phyloP scores from a whole-genome alignment of 306 rosid species.

The Senna tora region DNA sequence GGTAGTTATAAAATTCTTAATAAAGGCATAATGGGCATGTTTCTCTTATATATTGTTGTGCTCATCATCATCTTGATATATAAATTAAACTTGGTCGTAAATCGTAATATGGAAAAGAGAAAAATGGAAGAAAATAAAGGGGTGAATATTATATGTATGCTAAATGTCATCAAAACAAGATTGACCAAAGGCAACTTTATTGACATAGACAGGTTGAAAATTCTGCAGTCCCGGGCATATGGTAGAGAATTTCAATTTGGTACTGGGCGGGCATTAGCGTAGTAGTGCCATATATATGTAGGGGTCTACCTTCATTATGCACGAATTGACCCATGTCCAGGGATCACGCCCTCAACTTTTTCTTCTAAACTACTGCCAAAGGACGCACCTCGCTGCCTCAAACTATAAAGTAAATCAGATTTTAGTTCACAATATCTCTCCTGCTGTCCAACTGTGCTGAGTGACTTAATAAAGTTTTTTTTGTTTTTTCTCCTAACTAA shows the following conservation, averaged over 20 bases:
- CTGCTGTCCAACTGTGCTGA: not conserved
- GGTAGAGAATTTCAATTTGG: conserved; percentile 5
- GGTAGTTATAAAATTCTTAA: not conserved
- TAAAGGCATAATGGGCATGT: not conserved
- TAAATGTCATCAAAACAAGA: conserved; percentile 14
- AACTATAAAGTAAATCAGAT: not conserved
- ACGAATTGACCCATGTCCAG: conserved; percentile 30
- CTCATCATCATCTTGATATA: too few species aligned
- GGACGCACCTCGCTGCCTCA: conserved; percentile 3
- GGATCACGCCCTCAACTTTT: conserved; percentile 31
- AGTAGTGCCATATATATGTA: conserved; percentile 21
- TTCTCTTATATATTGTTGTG: conserved; percentile 9
- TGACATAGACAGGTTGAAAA: conserved; percentile 23
- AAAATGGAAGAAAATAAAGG: not conserved
- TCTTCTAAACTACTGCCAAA: conserved; percentile 17
- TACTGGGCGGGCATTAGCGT: conserved; percentile 17
- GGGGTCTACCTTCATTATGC: conserved; percentile 49
- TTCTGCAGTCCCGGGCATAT: not conserved
- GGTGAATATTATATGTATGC: conserved; percentile 4
- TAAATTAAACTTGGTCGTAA: conserved; percentile 5
- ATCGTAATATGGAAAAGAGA: not conserved
- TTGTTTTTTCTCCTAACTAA: too few species aligned
- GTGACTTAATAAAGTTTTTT: not conserved
- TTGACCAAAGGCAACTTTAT: conserved; percentile 33
- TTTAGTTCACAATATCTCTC: not conserved